These are phyloP conservation scores for Lipomyces yarrowii DNA, from an alignment of 1,139 yeast genomes.

Conservation along the genomic window DNA sequence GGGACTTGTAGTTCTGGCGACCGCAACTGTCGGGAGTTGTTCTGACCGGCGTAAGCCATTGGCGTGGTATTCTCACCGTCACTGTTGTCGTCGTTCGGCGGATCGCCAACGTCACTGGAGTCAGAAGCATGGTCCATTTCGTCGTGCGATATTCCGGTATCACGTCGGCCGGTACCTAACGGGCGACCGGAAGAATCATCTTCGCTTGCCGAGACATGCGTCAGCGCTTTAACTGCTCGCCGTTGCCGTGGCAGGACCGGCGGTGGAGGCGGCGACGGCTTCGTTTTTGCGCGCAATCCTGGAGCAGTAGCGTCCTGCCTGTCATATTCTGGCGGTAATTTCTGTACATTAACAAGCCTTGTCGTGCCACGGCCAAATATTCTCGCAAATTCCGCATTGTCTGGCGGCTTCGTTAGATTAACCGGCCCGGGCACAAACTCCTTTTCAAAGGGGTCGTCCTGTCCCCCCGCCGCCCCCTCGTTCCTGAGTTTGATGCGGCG, in stretches of 20 bases:
- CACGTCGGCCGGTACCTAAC: not conserved
- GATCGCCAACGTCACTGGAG: not conserved
- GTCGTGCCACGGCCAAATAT: conserved; percentile 1
- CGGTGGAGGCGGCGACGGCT: not conserved
- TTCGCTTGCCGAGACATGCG: not conserved
- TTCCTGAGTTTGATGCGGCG: conserved; percentile 4
- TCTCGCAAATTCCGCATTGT: not conserved
- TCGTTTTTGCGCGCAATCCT: not conserved
- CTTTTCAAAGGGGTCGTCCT: conserved; percentile 7
- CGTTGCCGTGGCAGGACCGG: not conserved
- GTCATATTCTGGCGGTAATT: not conserved
- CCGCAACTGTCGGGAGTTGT: not conserved
- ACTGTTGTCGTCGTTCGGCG: not conserved
- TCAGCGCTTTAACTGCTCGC: not conserved
- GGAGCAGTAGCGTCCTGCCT: not conserved
- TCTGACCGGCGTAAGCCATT: not conserved
- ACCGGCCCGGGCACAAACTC: conserved; percentile 7
- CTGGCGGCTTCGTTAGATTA: not conserved
- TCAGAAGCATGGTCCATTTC: not conserved
- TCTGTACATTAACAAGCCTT: conserved; percentile 1
- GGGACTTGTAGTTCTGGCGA: not conserved
- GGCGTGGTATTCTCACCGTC: not conserved
- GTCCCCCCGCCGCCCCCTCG: not conserved
- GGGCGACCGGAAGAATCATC: not conserved
- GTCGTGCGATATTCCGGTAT: not conserved